Evolutionary conservation across 768 basidiomycete genomes (phyloP).

Genomic region (Xanthoconium stramineum): DNA sequence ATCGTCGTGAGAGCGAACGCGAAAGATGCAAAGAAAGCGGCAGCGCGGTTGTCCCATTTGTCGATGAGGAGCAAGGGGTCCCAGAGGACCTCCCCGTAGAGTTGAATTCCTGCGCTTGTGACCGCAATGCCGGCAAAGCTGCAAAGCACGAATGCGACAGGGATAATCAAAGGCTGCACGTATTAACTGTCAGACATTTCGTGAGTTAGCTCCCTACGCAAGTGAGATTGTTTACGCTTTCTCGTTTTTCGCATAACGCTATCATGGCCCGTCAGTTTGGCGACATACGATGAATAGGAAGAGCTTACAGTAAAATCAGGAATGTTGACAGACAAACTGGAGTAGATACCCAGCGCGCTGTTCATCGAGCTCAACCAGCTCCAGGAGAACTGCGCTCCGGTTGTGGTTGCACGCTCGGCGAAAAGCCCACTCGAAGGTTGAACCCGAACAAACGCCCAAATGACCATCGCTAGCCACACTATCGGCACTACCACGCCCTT

Average conservation of each 20-base stretch:
- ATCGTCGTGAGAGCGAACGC: slow-evolving; percentile 47
- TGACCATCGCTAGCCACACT: slow-evolving; percentile 68
- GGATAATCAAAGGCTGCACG: slow-evolving; percentile 73
- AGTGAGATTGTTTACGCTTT: slow-evolving; percentile 19
- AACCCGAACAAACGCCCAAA: slow-evolving; percentile 74
- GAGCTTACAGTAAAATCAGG: slow-evolving; percentile 70
- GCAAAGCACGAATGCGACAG: slow-evolving; percentile 69
- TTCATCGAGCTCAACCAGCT: slow-evolving; percentile 78
- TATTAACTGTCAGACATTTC: slow-evolving; percentile 49
- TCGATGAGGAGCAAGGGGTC: slow-evolving; percentile 75
- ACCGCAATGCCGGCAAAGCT: slow-evolving; percentile 81
- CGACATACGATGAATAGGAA: neutral
- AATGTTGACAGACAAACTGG: slow-evolving; percentile 74
- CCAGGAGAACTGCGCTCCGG: slow-evolving; percentile 62
- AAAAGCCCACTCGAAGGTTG: slow-evolving; percentile 62
- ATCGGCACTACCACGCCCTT: slow-evolving; percentile 65
- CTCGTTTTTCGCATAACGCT: slow-evolving; percentile 72
- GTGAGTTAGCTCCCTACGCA: slow-evolving; percentile 1
- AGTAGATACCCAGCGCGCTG: slow-evolving; percentile 70
- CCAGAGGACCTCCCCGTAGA: slow-evolving; percentile 46
- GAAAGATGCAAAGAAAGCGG: slow-evolving; percentile 79
- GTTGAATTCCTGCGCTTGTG: slow-evolving; percentile 66
- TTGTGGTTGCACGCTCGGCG: slow-evolving; percentile 39
- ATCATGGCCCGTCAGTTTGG: slow-evolving; percentile 2
- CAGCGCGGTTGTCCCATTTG: slow-evolving; percentile 81